Percentiles rank a stretch among this genome's conserved stretches.
phyloP scores from a whole-genome alignment of 163 green algal species.

The Scenedesmus sp. region DNA sequence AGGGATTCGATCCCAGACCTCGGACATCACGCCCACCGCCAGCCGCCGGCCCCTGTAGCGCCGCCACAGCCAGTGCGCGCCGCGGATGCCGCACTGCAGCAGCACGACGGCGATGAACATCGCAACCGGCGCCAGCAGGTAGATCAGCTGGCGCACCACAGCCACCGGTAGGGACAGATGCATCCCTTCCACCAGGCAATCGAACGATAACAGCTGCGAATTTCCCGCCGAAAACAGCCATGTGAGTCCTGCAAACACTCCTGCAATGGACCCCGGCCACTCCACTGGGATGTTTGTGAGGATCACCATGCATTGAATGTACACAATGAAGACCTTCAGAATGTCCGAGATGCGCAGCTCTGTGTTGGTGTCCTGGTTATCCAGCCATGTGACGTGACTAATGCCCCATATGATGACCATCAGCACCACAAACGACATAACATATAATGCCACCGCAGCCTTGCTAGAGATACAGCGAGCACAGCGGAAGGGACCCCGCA shows the following conservation, averaged over 20 bases:
- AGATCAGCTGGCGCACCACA: not conserved
- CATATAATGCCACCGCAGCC: not conserved
- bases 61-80: not conserved
- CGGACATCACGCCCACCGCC: not conserved
- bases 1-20: not conserved
- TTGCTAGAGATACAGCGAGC: not conserved
- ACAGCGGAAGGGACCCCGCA: not conserved
- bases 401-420: not conserved
- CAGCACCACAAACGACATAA: not conserved
- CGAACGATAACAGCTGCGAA: not conserved
- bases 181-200: slow-evolving; percentile 7
- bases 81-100: not conserved
- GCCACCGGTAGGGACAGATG: not conserved
- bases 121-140: not conserved
- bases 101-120: not conserved
- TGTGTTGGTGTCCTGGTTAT: not conserved
- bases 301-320: slow-evolving; percentile 19
- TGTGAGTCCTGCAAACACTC: not conserved
- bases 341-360: slow-evolving; percentile 11
- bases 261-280: not conserved
- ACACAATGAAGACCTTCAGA: not conserved
- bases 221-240: slow-evolving; percentile 2
- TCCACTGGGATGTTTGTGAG: not conserved
- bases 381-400: slow-evolving; percentile 5
- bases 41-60: not conserved